These are phyloP conservation scores for Daucus carota DNA, from an alignment of 129 eudicot genomes.

Conservation along the genomic window DH1_v3.0 NC_030381.2:5503501-5504000, in stretches of 20 bases:
- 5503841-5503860: no score
- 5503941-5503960: no score
- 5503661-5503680: not conserved
- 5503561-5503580: not conserved
- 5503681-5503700: constrained; percentile 44
- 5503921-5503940: no score
- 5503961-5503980: not conserved
- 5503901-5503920: no score
- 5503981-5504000: constrained; percentile 1
- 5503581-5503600: not conserved
- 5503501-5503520: not conserved
- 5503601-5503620: not conserved
- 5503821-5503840: not conserved
- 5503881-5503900: no score
- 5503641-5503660: not conserved
- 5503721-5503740: constrained; percentile 50
- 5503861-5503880: no score
- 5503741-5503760: constrained; percentile 56
- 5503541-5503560: not conserved
- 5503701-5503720: constrained; percentile 43
- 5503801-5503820: not conserved
- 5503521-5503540: not conserved
- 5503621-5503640: no score
- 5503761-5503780: not conserved
- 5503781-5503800: not conserved